Conservation (phyloP, 805 yeast species). For the Spathaspora gorwiae region DNA sequence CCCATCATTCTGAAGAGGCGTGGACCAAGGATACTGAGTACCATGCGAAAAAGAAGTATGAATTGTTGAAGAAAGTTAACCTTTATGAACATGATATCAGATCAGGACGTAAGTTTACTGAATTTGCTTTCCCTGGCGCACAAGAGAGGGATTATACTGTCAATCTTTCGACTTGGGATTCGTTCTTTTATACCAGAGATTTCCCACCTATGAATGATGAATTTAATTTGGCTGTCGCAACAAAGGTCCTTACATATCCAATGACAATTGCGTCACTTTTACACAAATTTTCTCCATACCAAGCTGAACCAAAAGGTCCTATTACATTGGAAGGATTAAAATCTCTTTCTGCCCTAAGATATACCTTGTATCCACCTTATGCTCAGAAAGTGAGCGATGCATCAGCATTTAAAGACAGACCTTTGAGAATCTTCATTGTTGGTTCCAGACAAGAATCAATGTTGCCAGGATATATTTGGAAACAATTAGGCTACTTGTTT, state of each 20-base stretch:
- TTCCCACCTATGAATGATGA: constrained; percentile 96
- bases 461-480: constrained; percentile 94
- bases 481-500: constrained; percentile 79
- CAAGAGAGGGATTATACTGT: constrained; percentile 73
- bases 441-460: constrained; percentile 94
- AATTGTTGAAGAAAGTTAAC: constrained; percentile 79
- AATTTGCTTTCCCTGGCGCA: constrained; percentile 84
- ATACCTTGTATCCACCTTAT: constrained; percentile 73
- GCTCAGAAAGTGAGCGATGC: constrained; percentile 42
- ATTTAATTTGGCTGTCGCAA: constrained; percentile 90
- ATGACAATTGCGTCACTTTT: constrained; percentile 79
- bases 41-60: constrained; percentile 62
- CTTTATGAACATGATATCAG: constrained; percentile 92
- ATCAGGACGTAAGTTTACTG: constrained; percentile 91
- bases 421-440: constrained; percentile 81
- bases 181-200: constrained; percentile 86
- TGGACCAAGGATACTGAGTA: constrained; percentile 80
- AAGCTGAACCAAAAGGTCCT: constrained; percentile 78
- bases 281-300: constrained; percentile 83
- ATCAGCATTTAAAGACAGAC: constrained; percentile 71
- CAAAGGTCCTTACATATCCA: constrained; percentile 92
- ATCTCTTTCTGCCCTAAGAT: constrained; percentile 87
- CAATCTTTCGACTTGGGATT: constrained; percentile 85
- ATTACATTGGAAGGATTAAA: constrained; percentile 88
- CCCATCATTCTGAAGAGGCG: constrained; percentile 86